These are phyloP conservation scores for Clavispora phyllophila DNA, from an alignment of 805 yeast genomes.

Conservation along the genomic window DNA sequence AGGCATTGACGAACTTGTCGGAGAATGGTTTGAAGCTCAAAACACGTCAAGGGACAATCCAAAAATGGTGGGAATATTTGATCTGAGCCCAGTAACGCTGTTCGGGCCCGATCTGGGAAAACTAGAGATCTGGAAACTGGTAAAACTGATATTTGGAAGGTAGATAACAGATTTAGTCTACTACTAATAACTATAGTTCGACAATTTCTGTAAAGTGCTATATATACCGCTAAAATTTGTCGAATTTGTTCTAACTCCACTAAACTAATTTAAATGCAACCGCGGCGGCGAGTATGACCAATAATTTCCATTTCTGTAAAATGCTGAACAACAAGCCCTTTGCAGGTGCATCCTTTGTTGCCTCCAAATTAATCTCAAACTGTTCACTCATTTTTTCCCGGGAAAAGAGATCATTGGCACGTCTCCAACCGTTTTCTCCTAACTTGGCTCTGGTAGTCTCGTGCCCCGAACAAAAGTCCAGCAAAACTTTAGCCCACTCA, in stretches of 20 bases:
- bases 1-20: conserved; percentile 1
- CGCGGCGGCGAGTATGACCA: background rate
- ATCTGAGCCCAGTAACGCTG: background rate
- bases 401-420: conserved; percentile 39
- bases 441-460: conserved; percentile 14
- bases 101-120: conserved; percentile 1
- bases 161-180: too few relatives aligned
- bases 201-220: too few relatives aligned
- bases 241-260: too few relatives aligned
- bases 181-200: too few relatives aligned
- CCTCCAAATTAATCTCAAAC: conserved; percentile 17
- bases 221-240: too few relatives aligned
- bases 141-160: conserved; percentile 4
- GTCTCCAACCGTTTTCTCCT: conserved; percentile 31
- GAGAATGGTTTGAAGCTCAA: conserved; percentile 1
- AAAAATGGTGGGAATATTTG: conserved; percentile 1
- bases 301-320: conserved; percentile 9
- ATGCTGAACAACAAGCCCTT: conserved; percentile 9
- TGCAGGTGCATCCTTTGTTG: background rate
- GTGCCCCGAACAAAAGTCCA: conserved; percentile 27
- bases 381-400: conserved; percentile 40
- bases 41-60: background rate
- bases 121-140: conserved; percentile 11
- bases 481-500: conserved; percentile 52
- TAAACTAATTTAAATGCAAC: too few relatives aligned